phyloP scores from a whole-genome alignment of 495 filamentous ascomycete species.

The Daldinia bambusicola region DNA sequence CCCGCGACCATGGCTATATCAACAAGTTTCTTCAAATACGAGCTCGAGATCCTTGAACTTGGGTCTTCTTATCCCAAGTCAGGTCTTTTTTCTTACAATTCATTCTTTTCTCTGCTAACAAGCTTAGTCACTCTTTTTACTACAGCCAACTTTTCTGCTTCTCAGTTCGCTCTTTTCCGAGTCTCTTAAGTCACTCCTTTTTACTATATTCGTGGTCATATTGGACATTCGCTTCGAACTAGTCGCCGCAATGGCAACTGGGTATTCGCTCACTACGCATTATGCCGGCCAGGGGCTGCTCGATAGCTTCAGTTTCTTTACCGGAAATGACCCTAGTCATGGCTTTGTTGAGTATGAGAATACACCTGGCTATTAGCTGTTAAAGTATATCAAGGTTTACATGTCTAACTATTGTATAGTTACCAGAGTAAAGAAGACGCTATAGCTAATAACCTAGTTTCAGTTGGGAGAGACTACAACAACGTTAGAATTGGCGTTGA shows the following conservation, averaged over 20 bases:
- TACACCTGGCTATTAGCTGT: neutral
- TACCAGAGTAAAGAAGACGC: conserved; percentile 49
- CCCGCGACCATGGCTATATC: conserved; percentile 27
- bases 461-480: conserved; percentile 58
- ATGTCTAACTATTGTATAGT: conserved; percentile 28
- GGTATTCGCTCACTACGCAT: conserved; percentile 47
- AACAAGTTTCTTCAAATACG: conserved; percentile 37
- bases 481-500: conserved; percentile 60
- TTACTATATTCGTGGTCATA: conserved; percentile 14
- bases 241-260: conserved; percentile 33
- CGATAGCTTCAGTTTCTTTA: conserved; percentile 49
- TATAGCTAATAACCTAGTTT: conserved; percentile 43
- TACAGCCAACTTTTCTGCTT: conserved; percentile 14
- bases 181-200: conserved; percentile 43
- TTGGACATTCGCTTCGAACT: conserved; percentile 8
- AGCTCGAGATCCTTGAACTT: neutral
- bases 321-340: conserved; percentile 41
- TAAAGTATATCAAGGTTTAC: no score
- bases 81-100: conserved; percentile 29
- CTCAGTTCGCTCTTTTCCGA: conserved; percentile 15
- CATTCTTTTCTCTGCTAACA: conserved; percentile 26
- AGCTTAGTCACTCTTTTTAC: conserved; percentile 44
- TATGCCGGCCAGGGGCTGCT: conserved; percentile 49
- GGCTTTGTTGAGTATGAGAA: conserved; percentile 48
- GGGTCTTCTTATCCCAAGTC: conserved; percentile 9